Percentiles rank a stretch among this genome's conserved stretches.
Evolutionary conservation across 305 asterid genomes (phyloP).

Genomic region (Ajuga reptans): DNA sequence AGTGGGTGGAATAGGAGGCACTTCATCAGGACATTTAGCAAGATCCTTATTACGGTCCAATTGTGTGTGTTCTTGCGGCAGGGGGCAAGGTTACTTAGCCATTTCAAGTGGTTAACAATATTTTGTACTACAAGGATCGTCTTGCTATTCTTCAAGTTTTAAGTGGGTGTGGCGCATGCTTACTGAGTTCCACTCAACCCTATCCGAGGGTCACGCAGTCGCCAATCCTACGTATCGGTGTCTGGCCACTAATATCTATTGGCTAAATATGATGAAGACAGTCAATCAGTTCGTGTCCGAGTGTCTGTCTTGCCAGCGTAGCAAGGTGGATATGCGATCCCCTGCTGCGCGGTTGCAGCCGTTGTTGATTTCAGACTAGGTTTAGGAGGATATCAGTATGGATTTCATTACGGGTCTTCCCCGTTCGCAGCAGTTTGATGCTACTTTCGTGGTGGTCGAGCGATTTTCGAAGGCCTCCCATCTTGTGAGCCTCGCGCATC

Average conservation of each 20-base stretch:
- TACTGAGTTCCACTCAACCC: not conserved
- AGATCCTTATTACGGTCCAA: not conserved
- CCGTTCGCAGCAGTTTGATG: too few species aligned
- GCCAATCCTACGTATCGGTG: not conserved
- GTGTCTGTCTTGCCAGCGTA: not conserved
- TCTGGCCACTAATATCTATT: too few species aligned
- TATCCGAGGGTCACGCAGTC: not conserved
- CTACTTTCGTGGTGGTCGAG: too few species aligned
- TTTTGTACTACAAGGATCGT: not conserved
- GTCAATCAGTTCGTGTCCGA: not conserved
- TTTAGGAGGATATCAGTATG: too few species aligned
- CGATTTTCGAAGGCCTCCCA: too few species aligned
- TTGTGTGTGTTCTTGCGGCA: not conserved
- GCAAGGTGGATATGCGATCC: not conserved
- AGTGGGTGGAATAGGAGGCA: not conserved
- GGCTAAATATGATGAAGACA: not conserved
- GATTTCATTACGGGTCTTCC: too few species aligned
- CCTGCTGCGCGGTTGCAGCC: not conserved
- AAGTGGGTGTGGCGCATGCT: not conserved
- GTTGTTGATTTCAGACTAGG: too few species aligned
- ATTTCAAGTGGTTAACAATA: not conserved
- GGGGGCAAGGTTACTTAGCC: not conserved
- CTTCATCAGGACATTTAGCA: not conserved
- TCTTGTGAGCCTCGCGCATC: too few species aligned
- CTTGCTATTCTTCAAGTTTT: too few species aligned